Evolutionary conservation across 2,329 filamentous ascomycete genomes (phyloP).

Genomic region (Aureobasidium subglaciale): DNA sequence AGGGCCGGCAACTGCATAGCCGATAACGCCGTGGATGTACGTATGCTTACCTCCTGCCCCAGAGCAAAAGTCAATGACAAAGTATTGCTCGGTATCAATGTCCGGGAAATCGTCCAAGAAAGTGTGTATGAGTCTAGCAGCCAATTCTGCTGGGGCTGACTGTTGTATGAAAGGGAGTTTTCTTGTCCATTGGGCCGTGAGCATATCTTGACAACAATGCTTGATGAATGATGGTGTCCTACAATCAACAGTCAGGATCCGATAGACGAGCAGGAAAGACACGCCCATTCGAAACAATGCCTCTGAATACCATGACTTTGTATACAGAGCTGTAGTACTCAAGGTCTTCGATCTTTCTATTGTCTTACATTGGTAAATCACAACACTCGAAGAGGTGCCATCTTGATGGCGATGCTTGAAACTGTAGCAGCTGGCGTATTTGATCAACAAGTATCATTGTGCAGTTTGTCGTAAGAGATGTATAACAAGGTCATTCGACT

Average conservation of each 20-base stretch:
- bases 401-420: constrained; percentile 19
- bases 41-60: constrained; percentile 54
- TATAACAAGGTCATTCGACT: too few relatives aligned
- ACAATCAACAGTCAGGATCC: constrained; percentile 4
- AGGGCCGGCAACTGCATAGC: not conserved
- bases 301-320: too few relatives aligned
- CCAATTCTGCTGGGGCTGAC: constrained; percentile 52
- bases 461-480: not conserved
- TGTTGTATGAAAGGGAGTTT: constrained; percentile 52
- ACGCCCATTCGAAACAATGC: too few relatives aligned
- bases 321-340: too few relatives aligned
- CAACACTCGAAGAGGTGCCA: constrained; percentile 28
- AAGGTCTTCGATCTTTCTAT: too few relatives aligned
- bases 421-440: constrained; percentile 16
- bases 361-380: constrained; percentile 24
- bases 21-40: too few relatives aligned
- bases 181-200: constrained; percentile 58
- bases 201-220: constrained; percentile 56
- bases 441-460: not conserved
- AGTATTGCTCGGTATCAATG: constrained; percentile 48
- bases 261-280: too few relatives aligned
- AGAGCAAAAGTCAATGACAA: constrained; percentile 69
- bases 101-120: constrained; percentile 27
- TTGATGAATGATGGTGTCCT: constrained; percentile 63
- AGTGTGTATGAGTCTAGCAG: constrained; percentile 49